Evolutionary conservation across 805 yeast genomes (phyloP), one percentile per base, ranked within the genome.

Genomic region (Starmerella scarabaei): DNA sequence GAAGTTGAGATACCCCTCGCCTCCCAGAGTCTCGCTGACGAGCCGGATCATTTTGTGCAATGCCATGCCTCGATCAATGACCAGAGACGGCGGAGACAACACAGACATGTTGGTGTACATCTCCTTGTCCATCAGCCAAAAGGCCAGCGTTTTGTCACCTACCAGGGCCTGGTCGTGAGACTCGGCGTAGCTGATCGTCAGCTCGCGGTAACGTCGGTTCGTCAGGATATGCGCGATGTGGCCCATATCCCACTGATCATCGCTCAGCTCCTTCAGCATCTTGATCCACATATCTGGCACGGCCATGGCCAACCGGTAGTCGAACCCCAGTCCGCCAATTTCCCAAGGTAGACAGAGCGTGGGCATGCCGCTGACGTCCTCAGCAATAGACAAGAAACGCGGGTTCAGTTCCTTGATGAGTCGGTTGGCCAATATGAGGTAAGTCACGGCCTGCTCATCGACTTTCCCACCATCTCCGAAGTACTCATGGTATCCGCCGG

Each of bases 271-370:
- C 57, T 91, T 88, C 51, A 88, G 63, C 35, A 85, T 61, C 60
- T 91, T 91, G 64, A 88, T 88, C 98, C 98, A 88, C 97, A 88
- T 88, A 60, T 88, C 98, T 3, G 98, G 98, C 44, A 88, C 68
- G 1, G 97, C 96, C 98, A 88, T 88, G 2, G 94, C 91, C 39
- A 88, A 67, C 47, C 97, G 69, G 60, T 88, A 88, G 58, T 86
- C 91, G 54, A 88, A 88, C 0, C 96, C 98, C 45, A 80, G 77
- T 42, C 98, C 98, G 36, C 97, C 97, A 19, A 65, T 57, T 0
- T 51, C 38, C 37, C 82, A 68, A 5, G 91, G 77, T 41, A 81
- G 60, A 60, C 97, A 88, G 41, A 91, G 64, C 1, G 96, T 85
- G 26, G 98, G 98, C 79, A 88, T 88, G 9, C 98, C 98, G 36